Evolutionary conservation across 176 grass and related monocot genomes (phyloP).

Genomic region (Microstegium vimineum): DNA sequence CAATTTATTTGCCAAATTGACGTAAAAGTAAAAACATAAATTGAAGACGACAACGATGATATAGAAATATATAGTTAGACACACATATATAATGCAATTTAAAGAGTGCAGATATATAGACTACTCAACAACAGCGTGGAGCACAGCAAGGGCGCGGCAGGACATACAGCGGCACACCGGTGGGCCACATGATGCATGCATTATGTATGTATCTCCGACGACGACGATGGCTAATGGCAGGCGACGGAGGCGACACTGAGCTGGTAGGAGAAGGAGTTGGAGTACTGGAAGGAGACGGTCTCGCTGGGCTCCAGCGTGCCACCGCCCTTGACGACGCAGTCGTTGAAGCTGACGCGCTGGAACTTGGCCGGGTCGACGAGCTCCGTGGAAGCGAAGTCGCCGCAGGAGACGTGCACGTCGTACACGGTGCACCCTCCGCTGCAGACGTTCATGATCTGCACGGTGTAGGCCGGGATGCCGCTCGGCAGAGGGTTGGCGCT

Average conservation of each 20-base stretch:
- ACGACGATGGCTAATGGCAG: not conserved
- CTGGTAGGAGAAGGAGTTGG: constrained; percentile 28
- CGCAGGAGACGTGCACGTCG: constrained; percentile 27
- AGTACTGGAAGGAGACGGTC: constrained; percentile 14
- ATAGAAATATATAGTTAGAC: not conserved
- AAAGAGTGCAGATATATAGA: too few species aligned
- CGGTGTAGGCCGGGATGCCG: constrained; percentile 22
- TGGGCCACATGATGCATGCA: too few species aligned
- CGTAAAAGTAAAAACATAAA: too few species aligned
- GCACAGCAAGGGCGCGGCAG: too few species aligned
- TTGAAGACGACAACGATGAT: not conserved
- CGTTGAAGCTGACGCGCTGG: constrained; percentile 24
- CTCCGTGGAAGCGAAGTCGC: constrained; percentile 29
- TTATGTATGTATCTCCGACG: too few species aligned
- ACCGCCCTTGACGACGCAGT: constrained; percentile 30
- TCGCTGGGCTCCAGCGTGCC: not conserved
- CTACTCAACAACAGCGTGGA: not conserved
- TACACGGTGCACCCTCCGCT: not conserved
- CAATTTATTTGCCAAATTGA: not conserved
- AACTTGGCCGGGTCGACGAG: constrained; percentile 8
- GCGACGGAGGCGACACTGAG: not conserved
- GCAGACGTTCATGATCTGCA: constrained; percentile 20
- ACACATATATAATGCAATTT: too few species aligned
- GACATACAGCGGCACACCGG: too few species aligned
- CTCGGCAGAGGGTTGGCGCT: constrained; percentile 14